Percentiles rank a stretch among this genome's conserved stretches.
These are phyloP conservation scores for Phallus indusiatus DNA, from an alignment of 768 basidiomycete genomes.

Conservation along the genomic window DNA sequence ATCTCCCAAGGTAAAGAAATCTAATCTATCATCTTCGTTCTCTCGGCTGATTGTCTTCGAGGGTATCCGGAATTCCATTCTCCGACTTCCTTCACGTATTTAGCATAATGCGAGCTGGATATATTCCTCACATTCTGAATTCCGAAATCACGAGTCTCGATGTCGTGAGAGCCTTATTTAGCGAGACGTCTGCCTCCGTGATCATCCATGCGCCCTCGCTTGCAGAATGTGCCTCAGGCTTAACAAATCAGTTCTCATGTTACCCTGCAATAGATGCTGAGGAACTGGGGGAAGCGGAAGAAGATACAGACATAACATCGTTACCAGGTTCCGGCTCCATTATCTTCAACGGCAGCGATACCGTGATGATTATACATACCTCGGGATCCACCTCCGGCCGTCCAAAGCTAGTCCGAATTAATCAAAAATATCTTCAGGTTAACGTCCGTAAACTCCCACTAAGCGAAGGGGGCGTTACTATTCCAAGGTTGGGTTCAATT, in stretches of 20 bases:
- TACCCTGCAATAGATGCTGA: background rate
- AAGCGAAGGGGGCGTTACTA: background rate
- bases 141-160: constrained; percentile 36
- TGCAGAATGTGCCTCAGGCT: background rate
- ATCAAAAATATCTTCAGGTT: background rate
- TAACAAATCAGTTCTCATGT: background rate
- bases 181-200: constrained; percentile 48
- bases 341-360: background rate
- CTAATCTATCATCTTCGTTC: background rate
- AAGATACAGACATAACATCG: background rate
- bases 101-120: constrained; percentile 65
- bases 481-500: background rate
- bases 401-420: background rate
- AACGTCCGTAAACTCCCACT: background rate
- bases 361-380: background rate
- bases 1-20: too few relatives aligned
- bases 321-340: background rate
- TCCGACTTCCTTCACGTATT: constrained; percentile 67
- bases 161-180: constrained; percentile 59
- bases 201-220: constrained; percentile 44
- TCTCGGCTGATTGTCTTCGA: constrained; percentile 20
- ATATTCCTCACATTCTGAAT: constrained; percentile 60
- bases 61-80: constrained; percentile 68
- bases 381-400: background rate
- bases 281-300: background rate